Percentiles rank a stretch among this genome's conserved stretches.
These are phyloP conservation scores for Geosmithia flava DNA, from an alignment of 2,329 filamentous ascomycete species.

Conservation along the genomic window DNA sequence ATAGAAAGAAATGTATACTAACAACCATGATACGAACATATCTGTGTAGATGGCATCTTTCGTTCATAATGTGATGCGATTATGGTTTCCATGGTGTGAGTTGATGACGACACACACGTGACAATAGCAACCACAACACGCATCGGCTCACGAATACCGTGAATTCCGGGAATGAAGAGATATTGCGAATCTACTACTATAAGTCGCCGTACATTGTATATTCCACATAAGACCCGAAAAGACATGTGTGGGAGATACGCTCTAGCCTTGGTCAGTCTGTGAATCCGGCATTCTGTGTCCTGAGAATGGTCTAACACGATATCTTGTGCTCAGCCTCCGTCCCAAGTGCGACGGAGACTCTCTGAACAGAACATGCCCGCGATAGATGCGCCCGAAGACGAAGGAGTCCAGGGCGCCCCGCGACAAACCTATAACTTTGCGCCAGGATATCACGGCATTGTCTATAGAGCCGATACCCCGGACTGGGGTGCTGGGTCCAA, in stretches of 20 bases:
- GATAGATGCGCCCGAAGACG: conserved; percentile 59
- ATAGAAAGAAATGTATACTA: too few species aligned
- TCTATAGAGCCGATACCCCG: conserved; percentile 67
- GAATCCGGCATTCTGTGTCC: background rate
- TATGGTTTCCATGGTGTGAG: too few species aligned
- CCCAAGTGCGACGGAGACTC: conserved; percentile 61
- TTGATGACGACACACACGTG: too few species aligned
- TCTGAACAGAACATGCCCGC: conserved; percentile 64
- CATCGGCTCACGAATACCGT: too few species aligned
- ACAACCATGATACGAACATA: too few species aligned
- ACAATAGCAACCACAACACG: too few species aligned
- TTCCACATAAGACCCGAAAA: too few species aligned
- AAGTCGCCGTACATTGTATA: too few species aligned
- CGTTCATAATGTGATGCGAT: too few species aligned
- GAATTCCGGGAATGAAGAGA: too few species aligned
- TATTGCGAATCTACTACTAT: too few species aligned
- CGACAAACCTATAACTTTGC: conserved; percentile 87
- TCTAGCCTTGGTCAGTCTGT: conserved; percentile 16
- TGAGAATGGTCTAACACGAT: background rate
- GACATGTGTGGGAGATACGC: conserved; percentile 25
- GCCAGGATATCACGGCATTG: conserved; percentile 71
- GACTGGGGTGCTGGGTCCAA: conserved; percentile 41
- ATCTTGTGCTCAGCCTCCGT: conserved; percentile 45
- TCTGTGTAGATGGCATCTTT: too few species aligned
- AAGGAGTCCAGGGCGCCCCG: conserved; percentile 38